phyloP scores from a whole-genome alignment of 1,284 basidiomycete genomes.

The Pterulicium gracile region DNA sequence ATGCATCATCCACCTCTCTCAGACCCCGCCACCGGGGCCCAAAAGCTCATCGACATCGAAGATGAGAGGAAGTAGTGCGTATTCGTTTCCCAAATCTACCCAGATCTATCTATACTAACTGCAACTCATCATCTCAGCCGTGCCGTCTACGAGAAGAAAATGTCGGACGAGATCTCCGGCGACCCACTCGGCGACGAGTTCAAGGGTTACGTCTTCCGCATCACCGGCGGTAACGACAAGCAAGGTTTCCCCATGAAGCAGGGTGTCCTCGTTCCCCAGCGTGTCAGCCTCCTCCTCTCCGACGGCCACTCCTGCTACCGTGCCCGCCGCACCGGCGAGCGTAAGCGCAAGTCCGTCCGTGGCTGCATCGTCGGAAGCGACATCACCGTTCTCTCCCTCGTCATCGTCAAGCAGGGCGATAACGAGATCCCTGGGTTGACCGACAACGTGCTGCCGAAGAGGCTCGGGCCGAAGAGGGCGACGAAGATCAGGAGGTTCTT shows the following conservation, averaged over 20 bases:
- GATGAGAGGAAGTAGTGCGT: constrained; percentile 85
- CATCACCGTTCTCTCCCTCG: constrained; percentile 89
- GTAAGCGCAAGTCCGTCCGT: constrained; percentile 97
- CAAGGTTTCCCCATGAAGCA: constrained; percentile 99
- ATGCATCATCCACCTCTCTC: constrained; percentile 14
- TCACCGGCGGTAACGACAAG: constrained; percentile 96
- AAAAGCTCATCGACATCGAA: constrained; percentile 93
- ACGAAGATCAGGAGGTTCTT: constrained; percentile 97
- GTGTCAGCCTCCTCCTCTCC: constrained; percentile 88
- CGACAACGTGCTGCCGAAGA: constrained; percentile 89
- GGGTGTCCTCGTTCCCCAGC: constrained; percentile 91
- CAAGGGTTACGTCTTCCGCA: constrained; percentile 95
- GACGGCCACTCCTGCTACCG: constrained; percentile 99
- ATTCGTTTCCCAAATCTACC: constrained; percentile 3
- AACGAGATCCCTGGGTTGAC: constrained; percentile 88
- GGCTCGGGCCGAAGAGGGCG: constrained; percentile 90
- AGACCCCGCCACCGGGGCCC: constrained; percentile 93
- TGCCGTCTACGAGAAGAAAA: constrained; percentile 94
- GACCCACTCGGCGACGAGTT: constrained; percentile 93
- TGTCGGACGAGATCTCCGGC: constrained; percentile 89
- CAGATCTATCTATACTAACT: constrained; percentile 6
- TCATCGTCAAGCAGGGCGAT: constrained; percentile 97
- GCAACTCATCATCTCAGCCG: constrained; percentile 39
- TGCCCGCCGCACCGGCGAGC: constrained; percentile 85
- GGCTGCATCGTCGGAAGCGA: constrained; percentile 97